Base-by-base conservation (phyloP, 495 filamentous ascomycete species). In the Penicillium paradoxum region DNA sequence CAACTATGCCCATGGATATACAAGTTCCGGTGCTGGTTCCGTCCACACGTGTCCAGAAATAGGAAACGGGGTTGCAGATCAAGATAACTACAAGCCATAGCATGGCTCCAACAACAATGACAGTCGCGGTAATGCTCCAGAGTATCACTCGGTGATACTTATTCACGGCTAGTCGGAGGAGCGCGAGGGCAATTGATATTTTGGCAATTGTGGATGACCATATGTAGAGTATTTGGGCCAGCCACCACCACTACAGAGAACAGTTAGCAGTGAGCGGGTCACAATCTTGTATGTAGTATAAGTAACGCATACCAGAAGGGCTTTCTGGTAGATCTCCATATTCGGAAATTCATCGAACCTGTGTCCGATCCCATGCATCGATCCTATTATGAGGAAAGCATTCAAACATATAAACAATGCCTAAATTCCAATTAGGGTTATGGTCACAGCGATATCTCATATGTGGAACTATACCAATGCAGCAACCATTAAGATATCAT, bases 141-240 rank as follows among this genome's bases (percentile, higher is more conserved):
- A 74, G 52, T n/a, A 63, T 59, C 6, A 58, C 19, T 18, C 51
- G 51, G 44, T 73, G 66, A 7, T 50, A 9, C 2, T 29, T 36
- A 1, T 39, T 10, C 7, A 69, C 56, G 5, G 68, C 62, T 18
- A 74, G 54, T 14, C 73, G 65, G 30, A 75, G 64, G 11, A 73
- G 66, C 6, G 69, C 64, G 15, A 69, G 51, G 32, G 64, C 62
- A 24, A 74, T 74, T 5, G 73, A 70, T 3, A 64, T 48, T 38
- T 68, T 70, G 6, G 67, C 61, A 2, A 68, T 42, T 6, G 58
- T 57, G 36, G 55, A 60, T 8, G 66, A 57, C 54, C 68, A 60
- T 11, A 70, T 53, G 11, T 69, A 71, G 33, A 63, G 51, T 6
- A 64, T 63, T 49, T 72, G 65, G 7, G 65, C 62, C 0, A 73